Percentiles rank a stretch among this genome's conserved stretches.
These are phyloP conservation scores for Ceratocystis destructans DNA, from an alignment of 2,329 filamentous ascomycete species.

Conservation along the genomic window DNA sequence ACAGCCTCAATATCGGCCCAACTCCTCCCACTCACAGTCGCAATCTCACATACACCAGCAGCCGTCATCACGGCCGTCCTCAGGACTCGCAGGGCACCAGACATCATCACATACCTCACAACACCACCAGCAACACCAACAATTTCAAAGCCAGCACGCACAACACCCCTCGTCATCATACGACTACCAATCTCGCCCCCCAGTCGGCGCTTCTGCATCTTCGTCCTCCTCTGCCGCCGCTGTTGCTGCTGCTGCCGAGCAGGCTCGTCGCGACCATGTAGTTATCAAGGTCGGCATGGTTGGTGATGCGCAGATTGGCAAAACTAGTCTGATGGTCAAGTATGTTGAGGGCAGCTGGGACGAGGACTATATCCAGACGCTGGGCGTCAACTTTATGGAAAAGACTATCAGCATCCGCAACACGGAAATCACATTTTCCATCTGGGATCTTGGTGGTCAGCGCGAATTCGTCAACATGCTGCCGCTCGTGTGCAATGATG, in stretches of 20 bases:
- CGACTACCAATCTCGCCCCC: slow-evolving; percentile 22
- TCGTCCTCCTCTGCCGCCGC: slow-evolving; percentile 20
- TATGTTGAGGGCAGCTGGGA: slow-evolving; percentile 99
- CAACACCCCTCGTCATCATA: slow-evolving; percentile 24
- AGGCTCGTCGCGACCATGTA: slow-evolving; percentile 53
- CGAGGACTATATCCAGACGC: slow-evolving; percentile 97
- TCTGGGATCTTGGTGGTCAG: slow-evolving; percentile 96
- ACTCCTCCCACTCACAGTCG: neutral
- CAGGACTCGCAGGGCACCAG: slow-evolving; percentile 34
- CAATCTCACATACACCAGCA: neutral
- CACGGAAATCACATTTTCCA: slow-evolving; percentile 98
- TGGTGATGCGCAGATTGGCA: slow-evolving; percentile 95
- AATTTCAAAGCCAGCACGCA: slow-evolving; percentile 33
- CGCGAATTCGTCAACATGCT: slow-evolving; percentile 99
- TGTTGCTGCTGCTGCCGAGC: slow-evolving; percentile 23
- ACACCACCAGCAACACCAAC: slow-evolving; percentile 26
- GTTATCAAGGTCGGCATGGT: slow-evolving; percentile 99
- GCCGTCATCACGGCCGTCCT: slow-evolving; percentile 37
- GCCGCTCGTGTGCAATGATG: slow-evolving; percentile 97
- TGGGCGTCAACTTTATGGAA: slow-evolving; percentile 99
- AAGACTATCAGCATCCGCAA: slow-evolving; percentile 99
- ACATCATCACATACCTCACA: slow-evolving; percentile 20
- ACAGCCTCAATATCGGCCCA: neutral
- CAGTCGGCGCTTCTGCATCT: neutral
- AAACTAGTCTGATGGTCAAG: slow-evolving; percentile 98